These are phyloP conservation scores for Corynascus novoguineensis DNA, from an alignment of 495 filamentous ascomycete species.

Conservation along the genomic window DNA sequence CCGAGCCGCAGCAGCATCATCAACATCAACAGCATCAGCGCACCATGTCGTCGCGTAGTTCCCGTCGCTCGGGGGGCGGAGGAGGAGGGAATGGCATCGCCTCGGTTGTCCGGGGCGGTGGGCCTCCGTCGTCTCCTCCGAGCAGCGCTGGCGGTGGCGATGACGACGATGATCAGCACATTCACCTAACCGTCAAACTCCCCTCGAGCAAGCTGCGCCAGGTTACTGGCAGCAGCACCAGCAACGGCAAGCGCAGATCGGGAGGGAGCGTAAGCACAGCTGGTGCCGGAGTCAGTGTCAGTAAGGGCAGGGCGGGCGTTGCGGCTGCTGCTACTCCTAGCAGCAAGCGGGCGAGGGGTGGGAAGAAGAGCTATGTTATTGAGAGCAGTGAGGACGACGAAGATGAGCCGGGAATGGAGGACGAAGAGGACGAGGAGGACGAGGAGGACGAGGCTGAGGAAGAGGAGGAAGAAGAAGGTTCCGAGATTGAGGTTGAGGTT, in stretches of 20 bases:
- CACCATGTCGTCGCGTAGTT: slow-evolving; percentile 43
- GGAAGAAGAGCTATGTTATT: slow-evolving; percentile 64
- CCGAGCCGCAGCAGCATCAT: slow-evolving; percentile 14
- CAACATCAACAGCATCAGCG: slow-evolving; percentile 33
- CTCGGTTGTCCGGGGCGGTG: slow-evolving; percentile 52
- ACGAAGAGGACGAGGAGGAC: slow-evolving; percentile 43
- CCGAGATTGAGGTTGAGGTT: slow-evolving; percentile 36
- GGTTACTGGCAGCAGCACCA: slow-evolving; percentile 54
- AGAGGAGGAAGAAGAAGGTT: slow-evolving; percentile 41
- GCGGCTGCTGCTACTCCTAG: no score
- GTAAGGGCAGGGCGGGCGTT: slow-evolving; percentile 45
- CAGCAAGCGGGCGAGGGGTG: slow-evolving; percentile 55
- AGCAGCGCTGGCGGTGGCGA: slow-evolving; percentile 44
- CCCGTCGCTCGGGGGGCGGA: slow-evolving; percentile 47
- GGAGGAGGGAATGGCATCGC: slow-evolving; percentile 38
- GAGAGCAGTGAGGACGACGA: slow-evolving; percentile 51
- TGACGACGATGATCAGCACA: slow-evolving; percentile 54
- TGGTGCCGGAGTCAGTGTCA: slow-evolving; percentile 6
- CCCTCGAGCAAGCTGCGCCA: slow-evolving; percentile 76
- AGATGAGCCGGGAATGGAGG: slow-evolving; percentile 39
- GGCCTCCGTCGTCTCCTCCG: slow-evolving; percentile 32
- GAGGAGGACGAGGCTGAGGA: slow-evolving; percentile 40
- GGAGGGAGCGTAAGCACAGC: slow-evolving; percentile 12
- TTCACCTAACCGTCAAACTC: slow-evolving; percentile 79
- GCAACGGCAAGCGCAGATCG: slow-evolving; percentile 17